Base-by-base conservation (phyloP, 1,139 yeast species). In the Pichia sp. region DNA sequence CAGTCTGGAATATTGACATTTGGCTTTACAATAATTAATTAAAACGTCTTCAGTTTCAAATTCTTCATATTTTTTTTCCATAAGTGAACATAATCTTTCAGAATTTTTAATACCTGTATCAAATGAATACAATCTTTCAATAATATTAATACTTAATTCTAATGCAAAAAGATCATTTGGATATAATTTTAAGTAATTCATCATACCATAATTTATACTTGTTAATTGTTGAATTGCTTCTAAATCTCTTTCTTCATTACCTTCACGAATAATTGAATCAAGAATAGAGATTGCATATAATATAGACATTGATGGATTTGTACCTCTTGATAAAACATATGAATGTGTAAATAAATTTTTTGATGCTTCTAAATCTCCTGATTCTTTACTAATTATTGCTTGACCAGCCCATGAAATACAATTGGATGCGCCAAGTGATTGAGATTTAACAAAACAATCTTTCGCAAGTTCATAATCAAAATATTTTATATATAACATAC, bases 371-470 rank as follows among this genome's bases (percentile, higher is more conserved):
- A 38, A 23, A 33, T 82, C 74, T 1, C 88, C 91, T n/a, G 62
- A 55, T 1, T 74, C 74, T 43, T 76, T 76, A 1, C 80, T 72
- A 1, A 83, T 65, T 27, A 89, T 61, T 0, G 96, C 97, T 55
- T 81, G 78, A 1, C 96, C 96, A 30, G 85, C 60, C 97, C 98
- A 91, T 0, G 96, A 75, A n/a, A 69, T 68, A 0, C 85, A 70
- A 43, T 71, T 74, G 40, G 80, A 83, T 1, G 98, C 96, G 3
- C 91, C 83, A 10, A 85, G 68, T 15, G 95, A 78, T 51, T 86
- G 93, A 0, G 94, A 82, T 50, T 86, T 74, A 36, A 72, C 65
- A 49, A 84, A 78, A 0, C 95, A 80, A 47, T 82, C 80, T 38
- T 73, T 72, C 0, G 97, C 93, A 33, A 91, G 70, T 39, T 75